Evolutionary conservation across 306 rosid species (phyloP), one percentile per base, ranked within the genome.

Genomic region (Vicia faba): DNA sequence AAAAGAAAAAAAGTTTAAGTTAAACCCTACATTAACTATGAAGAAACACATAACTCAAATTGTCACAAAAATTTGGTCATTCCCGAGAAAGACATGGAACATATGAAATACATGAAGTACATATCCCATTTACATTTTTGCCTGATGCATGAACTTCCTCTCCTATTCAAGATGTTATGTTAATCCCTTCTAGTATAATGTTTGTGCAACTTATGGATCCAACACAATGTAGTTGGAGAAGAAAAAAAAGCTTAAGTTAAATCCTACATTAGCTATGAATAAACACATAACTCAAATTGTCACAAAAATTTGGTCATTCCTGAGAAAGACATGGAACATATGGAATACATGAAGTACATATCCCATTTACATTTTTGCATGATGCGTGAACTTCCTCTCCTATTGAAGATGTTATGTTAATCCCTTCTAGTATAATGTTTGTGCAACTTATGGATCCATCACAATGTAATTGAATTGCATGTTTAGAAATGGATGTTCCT

Each of bases 401-500:
- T 7, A n/a, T 38, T 16, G 13, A 15, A 7, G 66, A 10, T 0
- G 25, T 64, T 45, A 81, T 84, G 16, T 41, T 41, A 14, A 78
- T 60, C 3, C 38, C 5, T 1, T 80, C 77, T 57, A 84, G 10
- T 5, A 59, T 12, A 38, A 78, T 72, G 64, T 75, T 66, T 19
- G 41, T 35, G 73, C 82, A 81, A 5, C 60, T 78, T 46, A 11
- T 3, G 10, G 0, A 15, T 5, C 3, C 7, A 23, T 76, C 75
- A 33, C 89, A 84, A 4, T 23, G 26, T 6, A 81, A 36, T 15
- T 45, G 26, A 11, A 81, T 45, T 38, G 76, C 84, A 4, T 60
- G 12, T 7, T 72, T 81, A 13, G 1, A 7, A 1, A 26, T 36
- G 0, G 86, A 72, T 15, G 80, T 84, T 61, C 86, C 88, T 3